phyloP scores from a whole-genome alignment of 1,139 yeast genomes.

The Hansenula sp. region DNA sequence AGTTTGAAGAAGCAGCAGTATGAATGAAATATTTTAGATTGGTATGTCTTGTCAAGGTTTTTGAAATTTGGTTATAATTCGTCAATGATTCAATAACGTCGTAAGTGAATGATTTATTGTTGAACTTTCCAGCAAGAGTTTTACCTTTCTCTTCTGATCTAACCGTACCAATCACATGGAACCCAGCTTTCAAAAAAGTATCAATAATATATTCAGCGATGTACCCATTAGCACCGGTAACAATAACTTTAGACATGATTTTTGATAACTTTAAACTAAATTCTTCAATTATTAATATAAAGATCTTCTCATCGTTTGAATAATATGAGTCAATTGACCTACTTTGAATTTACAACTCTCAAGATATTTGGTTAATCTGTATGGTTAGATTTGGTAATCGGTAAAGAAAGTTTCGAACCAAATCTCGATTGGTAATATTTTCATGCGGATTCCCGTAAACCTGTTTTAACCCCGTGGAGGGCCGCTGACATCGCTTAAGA shows the following conservation, averaged over 20 bases:
- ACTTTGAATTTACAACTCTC: too few relatives aligned
- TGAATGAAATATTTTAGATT: not conserved
- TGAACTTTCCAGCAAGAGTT: not conserved
- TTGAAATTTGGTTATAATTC: not conserved
- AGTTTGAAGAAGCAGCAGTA: not conserved
- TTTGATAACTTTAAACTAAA: not conserved
- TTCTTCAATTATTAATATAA: too few relatives aligned
- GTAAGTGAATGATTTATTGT: not conserved
- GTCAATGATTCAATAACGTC: not conserved
- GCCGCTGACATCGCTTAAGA: too few relatives aligned
- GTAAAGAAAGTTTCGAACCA: too few relatives aligned
- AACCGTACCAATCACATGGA: not conserved
- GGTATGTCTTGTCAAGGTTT: not conserved
- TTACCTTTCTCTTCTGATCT: not conserved
- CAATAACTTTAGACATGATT: not conserved
- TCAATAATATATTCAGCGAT: not conserved
- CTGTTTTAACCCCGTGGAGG: too few relatives aligned
- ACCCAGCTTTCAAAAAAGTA: not conserved
- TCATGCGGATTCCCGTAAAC: too few relatives aligned
- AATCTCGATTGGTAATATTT: too few relatives aligned
- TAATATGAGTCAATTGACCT: too few relatives aligned
- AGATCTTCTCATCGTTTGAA: too few relatives aligned
- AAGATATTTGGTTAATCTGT: too few relatives aligned
- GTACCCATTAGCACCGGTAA: not conserved
- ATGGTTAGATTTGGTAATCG: too few relatives aligned